Evolutionary conservation across 2,329 filamentous ascomycete species (phyloP).

Genomic region (Nothophoma quercina): DNA sequence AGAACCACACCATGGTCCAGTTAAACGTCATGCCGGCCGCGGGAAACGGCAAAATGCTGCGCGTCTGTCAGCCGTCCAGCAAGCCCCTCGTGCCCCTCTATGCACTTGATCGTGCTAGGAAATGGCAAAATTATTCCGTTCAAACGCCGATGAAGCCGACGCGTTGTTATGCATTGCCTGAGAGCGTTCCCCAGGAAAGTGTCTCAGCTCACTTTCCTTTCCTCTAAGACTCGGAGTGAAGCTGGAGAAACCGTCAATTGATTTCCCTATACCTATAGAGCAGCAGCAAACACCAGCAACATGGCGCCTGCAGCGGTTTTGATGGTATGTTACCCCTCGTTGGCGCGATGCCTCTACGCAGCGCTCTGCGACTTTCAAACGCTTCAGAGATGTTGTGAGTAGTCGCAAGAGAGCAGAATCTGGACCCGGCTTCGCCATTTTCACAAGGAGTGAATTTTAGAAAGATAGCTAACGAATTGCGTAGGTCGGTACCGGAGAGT

Average conservation of each 20-base stretch:
- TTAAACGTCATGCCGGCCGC: slow-evolving; percentile 30
- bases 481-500: slow-evolving; percentile 88
- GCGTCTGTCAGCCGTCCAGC: slow-evolving; percentile 20
- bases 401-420: not conserved
- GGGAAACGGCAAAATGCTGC: slow-evolving; percentile 40
- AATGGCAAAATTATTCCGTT: slow-evolving; percentile 39
- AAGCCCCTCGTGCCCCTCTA: slow-evolving; percentile 37
- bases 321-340: slow-evolving; percentile 50
- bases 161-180: slow-evolving; percentile 15
- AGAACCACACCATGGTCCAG: slow-evolving; percentile 7
- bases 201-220: slow-evolving; percentile 9
- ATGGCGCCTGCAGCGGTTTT: slow-evolving; percentile 60
- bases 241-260: slow-evolving; percentile 15
- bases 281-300: slow-evolving; percentile 18
- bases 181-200: slow-evolving; percentile 11
- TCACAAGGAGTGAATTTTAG: not conserved
- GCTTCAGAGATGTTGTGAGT: not conserved
- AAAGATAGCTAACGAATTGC: slow-evolving; percentile 17
- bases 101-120: slow-evolving; percentile 15
- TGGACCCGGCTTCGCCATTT: not conserved
- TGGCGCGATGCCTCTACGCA: slow-evolving; percentile 14
- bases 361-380: not conserved
- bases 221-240: slow-evolving; percentile 2
- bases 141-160: slow-evolving; percentile 36
- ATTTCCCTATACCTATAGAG: not conserved